Evolutionary conservation across 805 yeast genomes (phyloP).

Genomic region (Cyberlindnera galapagoensis): DNA sequence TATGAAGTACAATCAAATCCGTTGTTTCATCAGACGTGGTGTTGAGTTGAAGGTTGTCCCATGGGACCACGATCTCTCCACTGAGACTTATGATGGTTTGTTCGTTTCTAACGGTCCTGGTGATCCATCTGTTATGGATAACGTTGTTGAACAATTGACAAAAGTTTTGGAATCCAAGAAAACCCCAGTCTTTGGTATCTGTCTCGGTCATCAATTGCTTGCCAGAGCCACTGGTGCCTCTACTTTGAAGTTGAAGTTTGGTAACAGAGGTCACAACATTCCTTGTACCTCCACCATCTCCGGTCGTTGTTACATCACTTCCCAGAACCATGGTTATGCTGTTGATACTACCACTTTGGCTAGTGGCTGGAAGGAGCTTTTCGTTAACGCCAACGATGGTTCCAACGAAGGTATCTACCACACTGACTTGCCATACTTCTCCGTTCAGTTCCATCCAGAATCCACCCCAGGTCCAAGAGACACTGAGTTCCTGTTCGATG

Average conservation of each 20-base stretch:
- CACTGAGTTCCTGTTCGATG: slow-evolving; percentile 94
- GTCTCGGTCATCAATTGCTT: slow-evolving; percentile 95
- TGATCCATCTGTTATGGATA: slow-evolving; percentile 85
- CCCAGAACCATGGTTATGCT: slow-evolving; percentile 98
- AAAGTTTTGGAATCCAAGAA: slow-evolving; percentile 54
- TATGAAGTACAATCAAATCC: slow-evolving; percentile 95
- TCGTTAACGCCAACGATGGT: slow-evolving; percentile 93
- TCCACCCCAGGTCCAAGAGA: slow-evolving; percentile 99
- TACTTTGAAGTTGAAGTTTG: slow-evolving; percentile 87
- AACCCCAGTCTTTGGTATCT: slow-evolving; percentile 94
- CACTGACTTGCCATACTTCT: slow-evolving; percentile 80
- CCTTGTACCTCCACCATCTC: slow-evolving; percentile 87
- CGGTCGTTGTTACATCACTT: slow-evolving; percentile 96
- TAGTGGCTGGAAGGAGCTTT: slow-evolving; percentile 86
- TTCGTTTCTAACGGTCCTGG: slow-evolving; percentile 99
- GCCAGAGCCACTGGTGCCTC: slow-evolving; percentile 95
- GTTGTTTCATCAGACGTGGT: slow-evolving; percentile 95
- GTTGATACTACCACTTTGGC: slow-evolving; percentile 77
- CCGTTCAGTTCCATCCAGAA: slow-evolving; percentile 99
- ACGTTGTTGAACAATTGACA: slow-evolving; percentile 54
- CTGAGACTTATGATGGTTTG: slow-evolving; percentile 87
- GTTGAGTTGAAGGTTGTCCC: slow-evolving; percentile 95
- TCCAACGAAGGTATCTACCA: slow-evolving; percentile 98
- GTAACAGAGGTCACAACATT: slow-evolving; percentile 99
- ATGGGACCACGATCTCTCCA: slow-evolving; percentile 81